Conservation (phyloP, 176 grass and related monocot genomes). For the Aegilops sharonensis region DNA sequence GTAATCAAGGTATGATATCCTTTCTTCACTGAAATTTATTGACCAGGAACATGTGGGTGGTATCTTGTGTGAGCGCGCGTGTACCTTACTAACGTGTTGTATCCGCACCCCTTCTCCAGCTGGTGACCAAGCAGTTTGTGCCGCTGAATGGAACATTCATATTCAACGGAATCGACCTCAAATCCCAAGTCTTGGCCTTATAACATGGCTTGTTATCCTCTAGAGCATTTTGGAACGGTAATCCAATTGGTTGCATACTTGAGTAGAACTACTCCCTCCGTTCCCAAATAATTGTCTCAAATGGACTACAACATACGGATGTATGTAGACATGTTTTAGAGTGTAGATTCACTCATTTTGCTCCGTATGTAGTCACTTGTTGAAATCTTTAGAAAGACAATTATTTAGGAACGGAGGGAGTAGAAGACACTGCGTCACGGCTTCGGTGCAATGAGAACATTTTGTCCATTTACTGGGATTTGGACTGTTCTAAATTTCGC, state of each 20-base stretch:
- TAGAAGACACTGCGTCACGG: constrained; percentile 6
- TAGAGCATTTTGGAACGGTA: neutral
- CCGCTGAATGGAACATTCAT: constrained; percentile 75
- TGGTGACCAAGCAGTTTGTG: constrained; percentile 88
- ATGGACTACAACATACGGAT: too few species aligned
- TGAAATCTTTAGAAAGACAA: too few species aligned
- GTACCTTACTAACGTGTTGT: neutral
- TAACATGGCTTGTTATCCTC: constrained; percentile 24
- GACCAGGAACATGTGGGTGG: neutral
- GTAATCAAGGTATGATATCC: constrained; percentile 68
- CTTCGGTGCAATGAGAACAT: neutral
- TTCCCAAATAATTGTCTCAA: too few species aligned
- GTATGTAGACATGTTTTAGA: too few species aligned
- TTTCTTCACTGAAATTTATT: neutral
- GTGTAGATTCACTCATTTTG: too few species aligned
- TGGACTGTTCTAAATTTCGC: neutral
- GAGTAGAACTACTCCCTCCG: constrained; percentile 2
- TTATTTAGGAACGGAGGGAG: too few species aligned
- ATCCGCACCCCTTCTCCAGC: constrained; percentile 38
- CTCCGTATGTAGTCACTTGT: too few species aligned
- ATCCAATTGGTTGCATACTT: neutral
- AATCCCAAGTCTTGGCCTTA: constrained; percentile 74
- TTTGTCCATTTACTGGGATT: neutral
- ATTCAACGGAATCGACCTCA: constrained; percentile 94
- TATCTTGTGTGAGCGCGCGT: neutral